Base-by-base conservation (phyloP, 225 moss, liverwort and hornwort genomes). In the Asterella californica region DNA sequence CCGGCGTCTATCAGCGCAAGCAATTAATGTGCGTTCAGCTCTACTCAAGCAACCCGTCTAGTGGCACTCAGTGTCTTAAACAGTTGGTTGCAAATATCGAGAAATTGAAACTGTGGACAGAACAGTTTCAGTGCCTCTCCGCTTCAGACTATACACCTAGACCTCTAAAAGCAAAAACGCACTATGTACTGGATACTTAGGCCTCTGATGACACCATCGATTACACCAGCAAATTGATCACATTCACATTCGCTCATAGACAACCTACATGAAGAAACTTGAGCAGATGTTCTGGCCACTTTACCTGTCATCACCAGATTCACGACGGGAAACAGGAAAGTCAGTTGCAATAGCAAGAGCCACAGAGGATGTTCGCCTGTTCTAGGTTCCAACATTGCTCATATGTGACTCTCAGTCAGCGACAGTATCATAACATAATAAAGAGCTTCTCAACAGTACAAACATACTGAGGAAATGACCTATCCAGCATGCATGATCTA, bases 81-180 rank as follows among this genome's bases (percentile, higher is more conserved):
- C 59, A 59, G 24, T 9, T 50, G 75, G 59, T 8, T 36, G 75
- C 37, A 76, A 75, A 11, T 76, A 57, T 37, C 59, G 75, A 76
- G 57, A 37, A 33, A 30, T 76, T 76, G 67, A 57, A 70, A 21
- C 37, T 34, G 38, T 22, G 72, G 59, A 76, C 33, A 30, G 36
- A 12, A 53, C 25, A 75, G 36, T 29, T 32, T 53, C 75, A 57
- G 57, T 33, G 52, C 50, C 34, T 37, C 37, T 59, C 4, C 2
- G 54, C 50, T 75, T 19, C 75, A 53, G 32, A 37, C 59, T 34
- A 25, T 59, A 76, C 75, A 76, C 55, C 36, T 76, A 25, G 59
- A 37, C 55, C 11, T 24, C 75, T 59, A 59, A 30, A 57, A 76
- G 59, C 54, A 33, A 55, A 75, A 55, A 33, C 34, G 34, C 36